Percentiles rank a stretch among this genome's conserved stretches.
phyloP scores from a whole-genome alignment of 495 filamentous ascomycete species.

The Penicillium coprophilum region DNA sequence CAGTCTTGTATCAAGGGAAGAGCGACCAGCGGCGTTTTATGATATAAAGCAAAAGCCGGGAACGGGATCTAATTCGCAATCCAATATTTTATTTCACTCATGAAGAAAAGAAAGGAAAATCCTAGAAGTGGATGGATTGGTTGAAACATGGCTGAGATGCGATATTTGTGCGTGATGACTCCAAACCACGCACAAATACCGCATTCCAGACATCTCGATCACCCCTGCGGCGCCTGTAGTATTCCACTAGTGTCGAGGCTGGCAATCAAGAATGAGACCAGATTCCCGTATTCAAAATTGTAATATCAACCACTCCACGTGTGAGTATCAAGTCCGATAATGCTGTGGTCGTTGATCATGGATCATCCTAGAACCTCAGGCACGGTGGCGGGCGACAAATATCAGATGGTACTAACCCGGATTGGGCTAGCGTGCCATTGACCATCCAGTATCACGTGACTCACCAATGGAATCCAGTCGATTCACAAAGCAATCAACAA shows the following conservation, averaged over 20 bases:
- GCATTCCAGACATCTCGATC: conserved; percentile 32
- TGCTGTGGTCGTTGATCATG: conserved; percentile 2
- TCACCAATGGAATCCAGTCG: not conserved
- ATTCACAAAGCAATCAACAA: not conserved
- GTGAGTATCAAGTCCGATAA: conserved; percentile 5
- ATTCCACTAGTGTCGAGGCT: not conserved
- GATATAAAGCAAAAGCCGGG: conserved; percentile 4
- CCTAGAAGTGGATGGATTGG: conserved; percentile 13
- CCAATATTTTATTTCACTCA: conserved; percentile 8
- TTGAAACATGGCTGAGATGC: conserved; percentile 25
- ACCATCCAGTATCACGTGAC: not conserved
- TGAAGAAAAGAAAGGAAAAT: conserved; percentile 23
- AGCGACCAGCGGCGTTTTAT: conserved; percentile 10
- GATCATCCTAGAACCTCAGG: conserved; percentile 5
- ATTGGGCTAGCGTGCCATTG: conserved; percentile 5
- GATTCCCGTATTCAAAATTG: conserved; percentile 1
- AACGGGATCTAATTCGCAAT: conserved; percentile 8
- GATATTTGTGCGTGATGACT: conserved; percentile 40
- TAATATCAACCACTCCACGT: conserved; percentile 12
- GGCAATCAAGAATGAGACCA: not conserved
- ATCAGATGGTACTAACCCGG: not conserved
- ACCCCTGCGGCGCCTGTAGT: conserved; percentile 11
- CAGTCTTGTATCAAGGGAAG: not conserved
- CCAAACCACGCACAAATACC: conserved; percentile 46
- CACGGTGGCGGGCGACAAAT: not conserved